Conservation (phyloP, 805 yeast species). For the Hanseniaspora meyeri region DNA sequence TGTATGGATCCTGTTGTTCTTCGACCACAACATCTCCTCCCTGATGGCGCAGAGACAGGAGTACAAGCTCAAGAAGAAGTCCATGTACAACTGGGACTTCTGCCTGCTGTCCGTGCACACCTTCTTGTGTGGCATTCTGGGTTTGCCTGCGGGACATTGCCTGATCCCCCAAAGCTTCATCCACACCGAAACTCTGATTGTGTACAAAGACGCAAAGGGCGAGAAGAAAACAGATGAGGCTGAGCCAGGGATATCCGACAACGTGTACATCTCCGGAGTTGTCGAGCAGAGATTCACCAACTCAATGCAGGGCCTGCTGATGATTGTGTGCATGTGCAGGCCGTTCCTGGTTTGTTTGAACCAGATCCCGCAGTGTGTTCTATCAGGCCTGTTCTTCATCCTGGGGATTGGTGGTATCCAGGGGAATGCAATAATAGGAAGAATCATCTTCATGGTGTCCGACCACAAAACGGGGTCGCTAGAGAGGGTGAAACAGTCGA, state of each 20-base stretch:
- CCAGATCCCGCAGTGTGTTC: slow-evolving; percentile 79
- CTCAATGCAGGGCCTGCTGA: slow-evolving; percentile 69
- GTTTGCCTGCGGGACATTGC: slow-evolving; percentile 94
- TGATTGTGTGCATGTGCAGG: slow-evolving; percentile 76
- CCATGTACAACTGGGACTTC: slow-evolving; percentile 88
- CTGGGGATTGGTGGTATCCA: slow-evolving; percentile 80
- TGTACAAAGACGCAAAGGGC: slow-evolving; percentile 33
- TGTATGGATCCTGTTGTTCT: slow-evolving; percentile 73
- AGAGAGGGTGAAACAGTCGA: slow-evolving; percentile 24
- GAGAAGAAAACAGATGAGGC: slow-evolving; percentile 15
- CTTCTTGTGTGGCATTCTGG: slow-evolving; percentile 73
- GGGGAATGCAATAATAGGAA: slow-evolving; percentile 49
- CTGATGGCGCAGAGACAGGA: slow-evolving; percentile 79
- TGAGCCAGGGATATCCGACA: slow-evolving; percentile 16
- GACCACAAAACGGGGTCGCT: slow-evolving; percentile 37
- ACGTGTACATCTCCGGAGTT: slow-evolving; percentile 35
- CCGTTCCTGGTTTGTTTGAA: slow-evolving; percentile 76
- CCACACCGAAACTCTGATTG: slow-evolving; percentile 68
- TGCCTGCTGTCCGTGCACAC: slow-evolving; percentile 74
- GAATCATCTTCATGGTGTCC: slow-evolving; percentile 49
- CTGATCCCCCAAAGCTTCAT: slow-evolving; percentile 94
- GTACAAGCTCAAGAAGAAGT: slow-evolving; percentile 72
- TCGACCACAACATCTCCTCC: slow-evolving; percentile 91
- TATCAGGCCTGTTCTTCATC: slow-evolving; percentile 83
- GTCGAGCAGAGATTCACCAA: slow-evolving; percentile 88